Conservation (phyloP, 2,329 filamentous ascomycete species). For the Zymoseptoria crescenta region DNA sequence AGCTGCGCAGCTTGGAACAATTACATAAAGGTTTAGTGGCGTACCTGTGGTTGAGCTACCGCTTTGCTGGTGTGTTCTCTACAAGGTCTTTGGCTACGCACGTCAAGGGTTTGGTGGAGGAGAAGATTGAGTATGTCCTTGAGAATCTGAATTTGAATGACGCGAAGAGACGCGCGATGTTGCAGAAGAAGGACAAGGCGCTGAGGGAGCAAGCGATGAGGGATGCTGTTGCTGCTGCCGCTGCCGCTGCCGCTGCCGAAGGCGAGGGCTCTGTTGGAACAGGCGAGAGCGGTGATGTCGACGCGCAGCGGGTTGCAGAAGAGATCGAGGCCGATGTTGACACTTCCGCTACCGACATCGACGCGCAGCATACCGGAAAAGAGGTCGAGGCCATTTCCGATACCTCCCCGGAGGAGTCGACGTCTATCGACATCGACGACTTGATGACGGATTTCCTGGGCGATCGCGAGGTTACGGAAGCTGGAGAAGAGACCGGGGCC, state of each 20-base stretch:
- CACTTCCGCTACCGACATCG: neutral
- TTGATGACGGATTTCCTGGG: neutral
- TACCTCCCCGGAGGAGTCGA: neutral
- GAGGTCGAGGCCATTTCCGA: conserved; percentile 13
- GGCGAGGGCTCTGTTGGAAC: neutral
- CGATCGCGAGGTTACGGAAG: conserved; percentile 7
- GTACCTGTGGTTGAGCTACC: conserved; percentile 90
- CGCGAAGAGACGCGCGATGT: neutral
- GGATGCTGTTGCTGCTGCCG: conserved; percentile 19
- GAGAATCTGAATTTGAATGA: conserved; percentile 44
- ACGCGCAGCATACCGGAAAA: conserved; percentile 25
- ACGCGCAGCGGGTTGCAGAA: conserved; percentile 25
- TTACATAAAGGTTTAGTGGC: conserved; percentile 76
- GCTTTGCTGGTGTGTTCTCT: conserved; percentile 72
- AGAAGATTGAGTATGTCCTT: conserved; percentile 60
- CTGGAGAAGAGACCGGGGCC: conserved; percentile 29
- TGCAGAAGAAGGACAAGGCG: neutral
- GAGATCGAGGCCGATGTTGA: conserved; percentile 32
- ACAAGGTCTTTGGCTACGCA: conserved; percentile 70
- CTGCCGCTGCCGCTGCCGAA: conserved; percentile 6
- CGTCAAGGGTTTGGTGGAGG: conserved; percentile 69
- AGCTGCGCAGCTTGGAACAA: conserved; percentile 62
- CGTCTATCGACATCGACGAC: neutral
- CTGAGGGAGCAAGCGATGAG: conserved; percentile 20
- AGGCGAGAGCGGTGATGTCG: neutral